These are phyloP conservation scores for Micractinium sp. DNA, from an alignment of 139 green algal genomes.

Conservation along the genomic window DNA sequence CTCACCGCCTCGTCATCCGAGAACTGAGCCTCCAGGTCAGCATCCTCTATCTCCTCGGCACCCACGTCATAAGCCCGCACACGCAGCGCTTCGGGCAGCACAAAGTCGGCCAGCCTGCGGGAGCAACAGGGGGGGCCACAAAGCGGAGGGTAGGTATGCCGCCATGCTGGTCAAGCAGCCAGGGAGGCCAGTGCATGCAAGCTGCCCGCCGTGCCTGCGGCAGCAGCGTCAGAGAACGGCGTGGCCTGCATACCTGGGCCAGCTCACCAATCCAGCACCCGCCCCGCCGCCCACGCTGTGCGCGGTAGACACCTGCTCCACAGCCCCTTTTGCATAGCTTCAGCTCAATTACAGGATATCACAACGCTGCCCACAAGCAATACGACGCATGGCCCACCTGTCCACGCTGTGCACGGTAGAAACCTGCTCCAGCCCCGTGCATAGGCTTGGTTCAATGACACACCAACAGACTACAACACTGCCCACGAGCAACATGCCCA, in stretches of 20 bases:
- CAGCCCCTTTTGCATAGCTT: no score
- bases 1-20: slow-evolving; percentile 50
- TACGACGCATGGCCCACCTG: background rate
- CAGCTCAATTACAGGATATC: no score
- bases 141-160: background rate
- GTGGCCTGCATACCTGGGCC: background rate
- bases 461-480: no score
- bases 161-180: background rate
- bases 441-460: no score
- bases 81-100: slow-evolving; percentile 37
- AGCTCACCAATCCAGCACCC: background rate
- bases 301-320: no score
- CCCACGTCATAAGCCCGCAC: slow-evolving; percentile 21
- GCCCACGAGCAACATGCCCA: background rate
- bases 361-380: no score
- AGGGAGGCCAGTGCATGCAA: background rate
- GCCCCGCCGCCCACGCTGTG: no score
- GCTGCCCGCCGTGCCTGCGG: background rate
- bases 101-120: slow-evolving; percentile 44
- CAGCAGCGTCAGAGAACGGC: background rate
- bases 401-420: background rate
- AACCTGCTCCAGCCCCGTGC: no score
- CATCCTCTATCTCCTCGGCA: slow-evolving; percentile 39
- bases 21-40: slow-evolving; percentile 36
- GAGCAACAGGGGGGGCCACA: background rate